A percentile compares a stretch with the other conserved stretches of the same genome.
Evolutionary conservation across 768 basidiomycete species (phyloP).

Genomic region (Cystofilobasidium capitatum): DNA sequence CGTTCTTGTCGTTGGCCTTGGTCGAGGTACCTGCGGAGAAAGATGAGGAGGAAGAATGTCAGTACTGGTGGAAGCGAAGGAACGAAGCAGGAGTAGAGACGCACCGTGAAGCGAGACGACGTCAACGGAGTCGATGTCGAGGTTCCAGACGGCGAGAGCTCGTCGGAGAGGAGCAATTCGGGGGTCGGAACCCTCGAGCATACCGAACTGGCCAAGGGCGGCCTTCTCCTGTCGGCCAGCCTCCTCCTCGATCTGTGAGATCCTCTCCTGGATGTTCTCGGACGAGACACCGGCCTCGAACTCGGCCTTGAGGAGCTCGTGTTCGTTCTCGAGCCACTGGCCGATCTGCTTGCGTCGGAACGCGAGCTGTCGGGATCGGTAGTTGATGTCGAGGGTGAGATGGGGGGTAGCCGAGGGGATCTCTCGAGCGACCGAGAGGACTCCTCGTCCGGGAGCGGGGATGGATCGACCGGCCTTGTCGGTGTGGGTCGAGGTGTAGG

Average conservation of each 20-base stretch:
- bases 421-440: slow-evolving; percentile 78
- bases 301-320: slow-evolving; percentile 71
- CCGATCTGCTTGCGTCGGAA: slow-evolving; percentile 94
- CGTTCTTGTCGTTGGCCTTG: slow-evolving; percentile 79
- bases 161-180: slow-evolving; percentile 83
- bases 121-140: slow-evolving; percentile 20
- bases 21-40: slow-evolving; percentile 38
- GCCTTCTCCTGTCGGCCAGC: slow-evolving; percentile 87
- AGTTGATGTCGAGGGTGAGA: slow-evolving; percentile 67
- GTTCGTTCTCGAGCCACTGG: slow-evolving; percentile 78
- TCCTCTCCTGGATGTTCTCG: slow-evolving; percentile 53
- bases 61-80: neutral
- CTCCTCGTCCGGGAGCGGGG: slow-evolving; percentile 91
- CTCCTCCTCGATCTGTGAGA: slow-evolving; percentile 80
- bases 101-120: slow-evolving; percentile 41
- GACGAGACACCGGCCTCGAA: slow-evolving; percentile 49
- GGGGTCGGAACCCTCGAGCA: slow-evolving; percentile 81
- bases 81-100: neutral
- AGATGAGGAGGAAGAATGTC: neutral
- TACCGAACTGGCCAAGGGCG: slow-evolving; percentile 83
- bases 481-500: slow-evolving; percentile 90
- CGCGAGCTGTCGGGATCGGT: slow-evolving; percentile 83
- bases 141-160: slow-evolving; percentile 91
- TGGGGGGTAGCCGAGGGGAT: slow-evolving; percentile 61
- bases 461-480: slow-evolving; percentile 98